Base-by-base conservation (phyloP, 2,329 filamentous ascomycete genomes). In the Ophidiomyces ophidiicola region DNA sequence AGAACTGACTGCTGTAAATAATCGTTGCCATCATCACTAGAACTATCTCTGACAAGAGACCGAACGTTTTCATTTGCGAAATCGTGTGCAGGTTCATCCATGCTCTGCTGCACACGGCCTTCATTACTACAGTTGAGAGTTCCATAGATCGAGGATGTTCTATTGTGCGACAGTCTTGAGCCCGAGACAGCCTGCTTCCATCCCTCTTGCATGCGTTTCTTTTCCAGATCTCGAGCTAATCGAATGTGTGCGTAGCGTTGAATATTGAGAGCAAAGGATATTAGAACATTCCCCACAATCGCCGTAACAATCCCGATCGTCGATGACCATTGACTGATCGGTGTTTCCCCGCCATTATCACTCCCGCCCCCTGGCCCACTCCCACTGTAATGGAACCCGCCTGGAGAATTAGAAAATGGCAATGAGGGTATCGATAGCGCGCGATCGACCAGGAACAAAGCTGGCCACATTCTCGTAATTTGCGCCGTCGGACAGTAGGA, bases 181-280 rank as follows among this genome's bases (percentile, higher is more conserved):
- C 32, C 48, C 1, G 49, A 44, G 25, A 47, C 46, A 5, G 59
- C 56, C 29, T 65, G 67, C 49, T 69, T 72, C 50, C 70, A 53
- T n/a, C 70, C 67, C 36, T 70, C 65, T 32, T 67, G 69, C 44
- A 70, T 67, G 36, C 72, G 70, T 32, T 70, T 64, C 45, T 73
- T 70, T 32, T 72, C 68, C 49, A 72, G 76, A 57, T 87, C 78
- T 50, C 78, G 72, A 46, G 84, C 77, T 45, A 98, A 71, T 41
- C 80, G 75, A 42, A 90, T 84, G 56, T 98, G 90, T 23, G 90
- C 88, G 58, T 96, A 96, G 48, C 90, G 78, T 62, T 98, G 90
- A 35, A 92, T 88, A 56, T 98, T 98, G 45, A 98, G 74, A 8
- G 90, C 90, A 46, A 98, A 78, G 1, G 88, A 93, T 49, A 98